A percentile compares a stretch with the other conserved stretches of the same genome.
These are phyloP conservation scores for Sarocladium oryzae DNA, from an alignment of 2,329 filamentous ascomycete genomes.

Conservation along the genomic window DNA sequence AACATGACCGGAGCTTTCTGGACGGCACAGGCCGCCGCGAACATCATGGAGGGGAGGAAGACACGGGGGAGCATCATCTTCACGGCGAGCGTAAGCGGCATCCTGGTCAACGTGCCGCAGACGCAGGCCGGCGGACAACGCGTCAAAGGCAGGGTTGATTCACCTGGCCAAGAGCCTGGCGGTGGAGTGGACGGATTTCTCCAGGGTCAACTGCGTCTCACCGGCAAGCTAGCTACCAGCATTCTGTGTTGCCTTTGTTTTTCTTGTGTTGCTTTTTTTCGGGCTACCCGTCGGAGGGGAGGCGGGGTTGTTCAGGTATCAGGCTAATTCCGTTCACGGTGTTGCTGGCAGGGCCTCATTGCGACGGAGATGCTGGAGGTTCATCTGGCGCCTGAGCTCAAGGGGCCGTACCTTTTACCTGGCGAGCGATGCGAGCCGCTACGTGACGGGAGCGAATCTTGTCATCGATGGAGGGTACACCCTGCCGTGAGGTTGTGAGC, in stretches of 20 bases:
- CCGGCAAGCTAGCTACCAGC: constrained; percentile 44
- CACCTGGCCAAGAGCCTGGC: constrained; percentile 54
- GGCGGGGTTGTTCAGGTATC: no score
- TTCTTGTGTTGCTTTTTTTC: no score
- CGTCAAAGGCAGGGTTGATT: constrained; percentile 33
- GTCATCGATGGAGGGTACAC: constrained; percentile 31
- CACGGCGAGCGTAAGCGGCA: constrained; percentile 32
- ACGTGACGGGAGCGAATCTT: constrained; percentile 32
- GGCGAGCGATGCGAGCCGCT: constrained; percentile 28
- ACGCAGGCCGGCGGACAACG: constrained; percentile 33
- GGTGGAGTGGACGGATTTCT: constrained; percentile 67
- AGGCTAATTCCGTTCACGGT: background rate
- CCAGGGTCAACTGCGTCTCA: constrained; percentile 61
- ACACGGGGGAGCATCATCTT: constrained; percentile 31
- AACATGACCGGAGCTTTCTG: constrained; percentile 37
- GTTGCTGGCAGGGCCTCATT: constrained; percentile 14
- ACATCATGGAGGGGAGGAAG: constrained; percentile 26
- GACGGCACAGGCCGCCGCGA: constrained; percentile 34
- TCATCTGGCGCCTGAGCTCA: constrained; percentile 23
- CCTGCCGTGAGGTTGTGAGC: background rate
- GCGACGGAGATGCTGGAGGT: constrained; percentile 18
- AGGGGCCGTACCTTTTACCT: constrained; percentile 28
- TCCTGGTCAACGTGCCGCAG: constrained; percentile 22
- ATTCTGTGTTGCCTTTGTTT: no score
- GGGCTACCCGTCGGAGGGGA: no score